phyloP scores from a whole-genome alignment of 2,329 filamentous ascomycete species.

The Pseudocercospora vitis region DNA sequence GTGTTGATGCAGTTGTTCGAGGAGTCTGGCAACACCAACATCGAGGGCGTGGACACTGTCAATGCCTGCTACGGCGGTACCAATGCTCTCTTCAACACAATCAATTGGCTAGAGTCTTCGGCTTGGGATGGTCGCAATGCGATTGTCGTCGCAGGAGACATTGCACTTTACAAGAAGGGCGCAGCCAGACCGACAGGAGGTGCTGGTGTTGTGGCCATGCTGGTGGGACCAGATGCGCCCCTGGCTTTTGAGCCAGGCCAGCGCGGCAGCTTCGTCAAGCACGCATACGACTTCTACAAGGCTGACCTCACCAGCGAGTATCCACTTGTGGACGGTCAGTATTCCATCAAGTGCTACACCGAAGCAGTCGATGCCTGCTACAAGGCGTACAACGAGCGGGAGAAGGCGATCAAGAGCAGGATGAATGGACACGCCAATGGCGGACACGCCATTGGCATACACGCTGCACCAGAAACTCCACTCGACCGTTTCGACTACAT shows the following conservation, averaged over 20 bases:
- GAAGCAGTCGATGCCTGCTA: conserved; percentile 55
- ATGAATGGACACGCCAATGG: conserved; percentile 43
- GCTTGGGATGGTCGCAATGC: conserved; percentile 55
- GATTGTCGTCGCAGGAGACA: conserved; percentile 55
- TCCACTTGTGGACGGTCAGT: conserved; percentile 55
- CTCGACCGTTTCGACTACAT: conserved; percentile 57
- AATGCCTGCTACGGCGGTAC: conserved; percentile 58
- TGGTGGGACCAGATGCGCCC: conserved; percentile 53
- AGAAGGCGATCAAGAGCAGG: conserved; percentile 48
- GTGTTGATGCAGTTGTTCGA: conserved; percentile 56
- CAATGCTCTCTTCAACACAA: conserved; percentile 55
- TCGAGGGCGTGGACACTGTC: conserved; percentile 55
- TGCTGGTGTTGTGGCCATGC: conserved; percentile 56
- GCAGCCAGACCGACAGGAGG: conserved; percentile 55
- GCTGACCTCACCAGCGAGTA: conserved; percentile 56
- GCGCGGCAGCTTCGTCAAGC: conserved; percentile 53
- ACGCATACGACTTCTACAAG: conserved; percentile 59
- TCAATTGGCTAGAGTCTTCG: conserved; percentile 57
- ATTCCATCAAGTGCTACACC: conserved; percentile 55
- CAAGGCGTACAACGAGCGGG: conserved; percentile 54
- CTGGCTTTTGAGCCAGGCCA: conserved; percentile 52
- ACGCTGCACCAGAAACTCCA: conserved; percentile 45
- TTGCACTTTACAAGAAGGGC: conserved; percentile 57
- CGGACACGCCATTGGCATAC: too few relatives aligned
- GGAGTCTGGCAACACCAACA: conserved; percentile 53